These are phyloP conservation scores for Gloeophyllum trabeum DNA, from an alignment of 768 basidiomycete genomes.

Conservation along the genomic window DNA sequence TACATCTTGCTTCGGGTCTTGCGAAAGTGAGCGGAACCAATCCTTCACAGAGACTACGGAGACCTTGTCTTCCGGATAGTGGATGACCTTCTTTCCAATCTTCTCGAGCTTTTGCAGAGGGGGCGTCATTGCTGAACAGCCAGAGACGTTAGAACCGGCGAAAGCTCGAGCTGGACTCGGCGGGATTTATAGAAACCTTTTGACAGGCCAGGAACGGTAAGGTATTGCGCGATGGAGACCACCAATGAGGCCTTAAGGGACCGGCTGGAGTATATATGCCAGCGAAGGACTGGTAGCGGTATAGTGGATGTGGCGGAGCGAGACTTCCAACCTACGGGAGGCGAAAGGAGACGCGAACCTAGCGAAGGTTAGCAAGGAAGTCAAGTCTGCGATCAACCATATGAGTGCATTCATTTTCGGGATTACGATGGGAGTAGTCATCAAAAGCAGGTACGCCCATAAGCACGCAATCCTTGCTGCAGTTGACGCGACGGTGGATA, in stretches of 20 bases:
- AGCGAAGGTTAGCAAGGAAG: background rate
- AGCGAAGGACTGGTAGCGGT: background rate
- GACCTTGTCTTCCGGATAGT: constrained; percentile 45
- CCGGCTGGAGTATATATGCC: background rate
- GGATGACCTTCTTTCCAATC: constrained; percentile 40
- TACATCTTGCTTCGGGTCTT: constrained; percentile 41
- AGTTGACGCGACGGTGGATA: constrained; percentile 11
- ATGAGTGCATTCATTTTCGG: background rate
- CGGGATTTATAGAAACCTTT: too few relatives aligned
- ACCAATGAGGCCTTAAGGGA: background rate
- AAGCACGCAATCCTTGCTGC: constrained; percentile 10
- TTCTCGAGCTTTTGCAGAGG: constrained; percentile 26
- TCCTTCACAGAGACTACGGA: constrained; percentile 49
- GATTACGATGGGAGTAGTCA: background rate
- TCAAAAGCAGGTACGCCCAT: background rate
- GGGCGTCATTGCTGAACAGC: constrained; percentile 5
- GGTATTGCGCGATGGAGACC: background rate
- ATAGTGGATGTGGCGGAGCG: background rate
- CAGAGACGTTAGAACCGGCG: constrained; percentile 20
- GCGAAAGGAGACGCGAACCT: background rate
- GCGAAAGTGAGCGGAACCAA: constrained; percentile 31
- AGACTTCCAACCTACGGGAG: background rate
- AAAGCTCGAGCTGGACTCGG: background rate
- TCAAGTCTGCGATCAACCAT: background rate
- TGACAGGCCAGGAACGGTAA: background rate